These are phyloP conservation scores for Henckelia pumila DNA, from an alignment of 257 asterid species.

Conservation along the genomic window DNA sequence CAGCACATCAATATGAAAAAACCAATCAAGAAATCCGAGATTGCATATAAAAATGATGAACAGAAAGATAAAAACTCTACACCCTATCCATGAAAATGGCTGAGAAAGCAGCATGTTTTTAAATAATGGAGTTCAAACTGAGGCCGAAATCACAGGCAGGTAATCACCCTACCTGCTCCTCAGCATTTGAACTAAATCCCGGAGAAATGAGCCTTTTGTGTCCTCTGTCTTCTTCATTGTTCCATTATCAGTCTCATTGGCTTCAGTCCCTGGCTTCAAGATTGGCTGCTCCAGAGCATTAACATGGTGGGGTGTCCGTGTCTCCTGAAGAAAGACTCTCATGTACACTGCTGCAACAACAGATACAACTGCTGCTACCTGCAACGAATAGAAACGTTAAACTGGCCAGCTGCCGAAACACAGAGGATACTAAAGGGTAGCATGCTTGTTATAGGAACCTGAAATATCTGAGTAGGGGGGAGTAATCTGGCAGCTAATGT, in stretches of 20 bases:
- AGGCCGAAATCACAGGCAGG: not conserved
- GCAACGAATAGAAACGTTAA: not conserved
- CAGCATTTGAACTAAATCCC: constrained; percentile 37
- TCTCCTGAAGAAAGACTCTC: constrained; percentile 33
- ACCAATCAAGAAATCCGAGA: not conserved
- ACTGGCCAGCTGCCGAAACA: not conserved
- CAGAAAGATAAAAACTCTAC: not conserved
- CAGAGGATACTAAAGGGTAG: not conserved
- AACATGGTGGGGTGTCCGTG: not conserved
- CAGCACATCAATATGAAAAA: not conserved
- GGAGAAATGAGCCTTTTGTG: constrained; percentile 25
- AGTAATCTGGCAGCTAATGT: constrained; percentile 47
- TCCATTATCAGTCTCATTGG: not conserved
- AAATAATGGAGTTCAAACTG: not conserved
- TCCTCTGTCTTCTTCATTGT: constrained; percentile 15
- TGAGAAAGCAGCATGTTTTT: not conserved
- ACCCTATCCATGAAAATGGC: not conserved
- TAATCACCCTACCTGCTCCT: constrained; percentile 31
- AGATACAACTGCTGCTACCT: constrained; percentile 38
- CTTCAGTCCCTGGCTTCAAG: not conserved
- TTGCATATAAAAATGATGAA: not conserved
- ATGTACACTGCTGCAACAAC: constrained; percentile 34
- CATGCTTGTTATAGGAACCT: constrained; percentile 19
- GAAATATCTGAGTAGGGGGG: constrained; percentile 40
- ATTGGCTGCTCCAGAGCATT: constrained; percentile 25